Base-by-base conservation (phyloP, 306 rosid genomes). In the Prunus kanzakura region DNA sequence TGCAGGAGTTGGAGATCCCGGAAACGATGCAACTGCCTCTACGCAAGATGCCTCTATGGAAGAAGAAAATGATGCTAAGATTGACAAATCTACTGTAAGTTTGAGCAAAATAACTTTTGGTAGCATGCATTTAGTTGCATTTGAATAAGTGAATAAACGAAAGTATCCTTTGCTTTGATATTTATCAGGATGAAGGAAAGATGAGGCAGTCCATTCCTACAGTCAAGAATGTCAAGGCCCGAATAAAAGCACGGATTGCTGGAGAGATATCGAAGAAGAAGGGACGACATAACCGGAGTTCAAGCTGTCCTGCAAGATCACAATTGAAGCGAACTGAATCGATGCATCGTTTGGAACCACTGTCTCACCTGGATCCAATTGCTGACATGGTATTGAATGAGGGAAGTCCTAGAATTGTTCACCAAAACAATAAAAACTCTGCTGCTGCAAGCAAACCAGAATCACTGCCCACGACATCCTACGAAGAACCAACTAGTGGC, bases 261-360 rank as follows among this genome's bases (percentile, higher is more conserved):
- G 93, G 84, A 27, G 97, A 93, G 70, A 75, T 73, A 19, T 71
- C 67, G 43, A 84, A 16, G 79, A 87, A 64, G 81, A 89, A 76
- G 62, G 77, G 84, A 13, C 57, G 54, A 20, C 91, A 88, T 57
- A 84, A 84, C 41, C 84, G 90, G 83, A 86, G 87, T 63, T 79
- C 93, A 72, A 82, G 90, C 74, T 83, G 76, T 76, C 96, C 88
- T 43, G 50, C 55, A 47, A 80, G 84, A 56, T 72, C 87, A 23
- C 78, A 79, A 3, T 32, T 82, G 77, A 66, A 10, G 3, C 77
- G 74, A 4, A 52, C 32, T 0, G 67, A 79, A 46, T 77, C 90
- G 13, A 71, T 82, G 71, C 90, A 82, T 56, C 81, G 15, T 79
- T 20, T 70, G 8, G 85, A 88, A 45, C 56, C 35, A 54, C 63